A percentile compares a stretch with the other conserved stretches of the same genome.
phyloP scores from a whole-genome alignment of 2,329 filamentous ascomycete species.

The Rhynchosporium agropyri region DNA sequence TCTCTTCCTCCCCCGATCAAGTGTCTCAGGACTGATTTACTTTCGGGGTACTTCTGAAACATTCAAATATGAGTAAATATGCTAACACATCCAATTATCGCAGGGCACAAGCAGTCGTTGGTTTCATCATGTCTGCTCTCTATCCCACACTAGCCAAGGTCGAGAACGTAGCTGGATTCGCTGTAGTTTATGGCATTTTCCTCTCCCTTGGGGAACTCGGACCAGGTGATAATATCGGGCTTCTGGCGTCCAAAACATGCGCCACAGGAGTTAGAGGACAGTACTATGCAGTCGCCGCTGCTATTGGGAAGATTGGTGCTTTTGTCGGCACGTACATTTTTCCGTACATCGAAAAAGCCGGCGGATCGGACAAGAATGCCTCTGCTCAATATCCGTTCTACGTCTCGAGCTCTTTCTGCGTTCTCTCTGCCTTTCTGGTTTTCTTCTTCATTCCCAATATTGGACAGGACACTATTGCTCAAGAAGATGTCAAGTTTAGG shows the following conservation, averaged over 20 bases:
- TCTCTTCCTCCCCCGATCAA: no score
- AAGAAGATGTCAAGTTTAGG: slow-evolving; percentile 77
- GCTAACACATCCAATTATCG: no score
- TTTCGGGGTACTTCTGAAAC: no score
- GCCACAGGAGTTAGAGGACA: slow-evolving; percentile 86
- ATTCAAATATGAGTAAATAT: no score
- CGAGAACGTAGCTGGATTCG: slow-evolving; percentile 71
- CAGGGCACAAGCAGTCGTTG: slow-evolving; percentile 70
- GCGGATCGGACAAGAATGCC: slow-evolving; percentile 58
- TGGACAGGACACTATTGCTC: slow-evolving; percentile 80
- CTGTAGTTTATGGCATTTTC: slow-evolving; percentile 80
- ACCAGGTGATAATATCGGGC: slow-evolving; percentile 88
- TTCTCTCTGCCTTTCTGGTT: slow-evolving; percentile 71
- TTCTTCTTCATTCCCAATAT: slow-evolving; percentile 74
- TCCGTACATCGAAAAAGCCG: slow-evolving; percentile 66
- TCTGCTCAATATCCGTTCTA: slow-evolving; percentile 85
- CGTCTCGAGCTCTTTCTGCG: slow-evolving; percentile 75
- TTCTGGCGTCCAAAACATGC: slow-evolving; percentile 83
- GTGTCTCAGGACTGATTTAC: no score
- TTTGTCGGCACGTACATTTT: slow-evolving; percentile 87
- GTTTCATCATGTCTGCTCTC: slow-evolving; percentile 85
- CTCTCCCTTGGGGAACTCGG: slow-evolving; percentile 78
- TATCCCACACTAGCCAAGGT: slow-evolving; percentile 71
- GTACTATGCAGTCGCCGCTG: slow-evolving; percentile 73
- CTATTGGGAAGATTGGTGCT: slow-evolving; percentile 75